Base-by-base conservation (phyloP, 352 stramenopile species). In the Achlya hypogyna region DNA sequence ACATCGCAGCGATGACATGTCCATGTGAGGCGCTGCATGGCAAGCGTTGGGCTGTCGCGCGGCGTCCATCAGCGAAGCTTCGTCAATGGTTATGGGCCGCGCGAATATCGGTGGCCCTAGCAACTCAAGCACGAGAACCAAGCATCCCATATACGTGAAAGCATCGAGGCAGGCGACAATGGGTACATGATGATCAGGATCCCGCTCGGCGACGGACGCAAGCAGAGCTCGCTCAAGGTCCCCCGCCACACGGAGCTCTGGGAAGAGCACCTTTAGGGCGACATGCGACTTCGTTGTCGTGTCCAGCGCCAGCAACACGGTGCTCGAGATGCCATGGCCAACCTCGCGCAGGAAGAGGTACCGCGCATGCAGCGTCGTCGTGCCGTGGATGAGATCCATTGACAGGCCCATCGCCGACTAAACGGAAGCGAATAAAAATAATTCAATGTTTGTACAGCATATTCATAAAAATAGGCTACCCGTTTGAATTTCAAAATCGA, bases 341-440 rank as follows among this genome's bases (percentile, higher is more conserved):
- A 91, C 78, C 67, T 81, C 77, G 31, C 76, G 78, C 28, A 88
- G 76, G 73, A 89, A 89, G 71, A 81, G 81, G 64, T 87, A 89
- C 75, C 83, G 83, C 5, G 77, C 81, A 54, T 71, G 70, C 40
- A 89, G 72, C 60, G 86, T 71, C 63, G 81, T 89, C 62, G 88
- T 79, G 9, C 82, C 81, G 72, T 91, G 45, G 60, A 67, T 67
- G 27, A 67, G 49, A 20, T 45, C 38, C 38, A 45, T 45, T 10
- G 54, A 40, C 64, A 43, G 22, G 40, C 43, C 45, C 62, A 65
- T 70, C 66, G 69, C 53, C 60, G 63, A 28, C 4, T 22, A 28
- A n/a, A n/a, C n/a, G n/a, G n/a, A n/a, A n/a, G n/a, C 38, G 38
- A 45, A 45, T n/a, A n/a, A 45, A 45, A 45, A 45, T 45, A 45